A percentile compares a stretch with the other conserved stretches of the same genome.
These are phyloP conservation scores for Boehmeria nivea DNA, from an alignment of 306 rosid genomes.

Conservation along the genomic window DNA sequence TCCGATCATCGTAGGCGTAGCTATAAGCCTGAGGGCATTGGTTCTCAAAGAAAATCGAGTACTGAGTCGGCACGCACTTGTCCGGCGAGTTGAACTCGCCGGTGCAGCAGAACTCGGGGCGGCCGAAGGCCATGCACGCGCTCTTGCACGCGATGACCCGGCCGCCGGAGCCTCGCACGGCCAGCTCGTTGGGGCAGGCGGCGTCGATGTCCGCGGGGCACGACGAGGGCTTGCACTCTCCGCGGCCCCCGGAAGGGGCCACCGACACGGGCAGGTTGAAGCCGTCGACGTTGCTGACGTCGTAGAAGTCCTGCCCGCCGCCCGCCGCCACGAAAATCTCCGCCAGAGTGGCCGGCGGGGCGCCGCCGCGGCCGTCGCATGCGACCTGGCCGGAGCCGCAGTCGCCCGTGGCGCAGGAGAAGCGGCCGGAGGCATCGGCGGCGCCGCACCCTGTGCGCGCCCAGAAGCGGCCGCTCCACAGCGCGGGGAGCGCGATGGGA, in stretches of 20 bases:
- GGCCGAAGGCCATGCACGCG: conserved; percentile 44
- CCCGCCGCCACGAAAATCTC: conserved; percentile 31
- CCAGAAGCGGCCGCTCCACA: conserved; percentile 66
- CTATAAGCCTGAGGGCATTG: conserved; percentile 68
- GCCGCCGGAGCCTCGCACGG: conserved; percentile 27
- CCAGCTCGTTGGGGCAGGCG: conserved; percentile 31
- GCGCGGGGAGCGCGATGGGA: conserved; percentile 24
- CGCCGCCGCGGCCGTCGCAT: conserved; percentile 54
- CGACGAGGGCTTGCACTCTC: conserved; percentile 20
- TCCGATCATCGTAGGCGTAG: conserved; percentile 55
- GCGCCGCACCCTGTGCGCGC: conserved; percentile 43
- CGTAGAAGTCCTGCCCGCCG: conserved; percentile 57
- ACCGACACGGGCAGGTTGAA: conserved; percentile 53
- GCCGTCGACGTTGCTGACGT: conserved; percentile 61
- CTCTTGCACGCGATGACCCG: conserved; percentile 57
- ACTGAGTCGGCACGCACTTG: conserved; percentile 40
- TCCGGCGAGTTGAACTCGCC: conserved; percentile 3
- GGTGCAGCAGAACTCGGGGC: conserved; percentile 48
- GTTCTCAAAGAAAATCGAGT: conserved; percentile 34
- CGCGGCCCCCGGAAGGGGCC: conserved; percentile 38
- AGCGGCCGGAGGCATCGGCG: conserved; percentile 21
- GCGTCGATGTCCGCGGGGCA: conserved; percentile 32
- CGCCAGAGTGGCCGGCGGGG: conserved; percentile 38
- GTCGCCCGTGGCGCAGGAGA: conserved; percentile 53
- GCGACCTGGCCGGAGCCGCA: conserved; percentile 41